Percentiles rank a stretch among this genome's conserved stretches.
Evolutionary conservation across 495 filamentous ascomycete species (phyloP).

Genomic region (Penicillium paradoxum): DNA sequence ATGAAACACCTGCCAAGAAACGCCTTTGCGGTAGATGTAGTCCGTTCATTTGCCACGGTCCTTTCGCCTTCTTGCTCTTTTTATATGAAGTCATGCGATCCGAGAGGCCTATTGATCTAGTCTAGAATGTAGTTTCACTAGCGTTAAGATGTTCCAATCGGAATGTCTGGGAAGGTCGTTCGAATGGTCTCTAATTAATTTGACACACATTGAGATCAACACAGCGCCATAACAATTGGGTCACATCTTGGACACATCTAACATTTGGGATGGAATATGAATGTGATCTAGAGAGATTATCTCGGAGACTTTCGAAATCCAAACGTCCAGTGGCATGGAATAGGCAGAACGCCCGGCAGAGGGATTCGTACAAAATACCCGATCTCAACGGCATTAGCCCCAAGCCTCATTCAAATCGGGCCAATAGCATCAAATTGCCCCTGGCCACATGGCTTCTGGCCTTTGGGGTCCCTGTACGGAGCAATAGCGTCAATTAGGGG

Average conservation of each 20-base stretch:
- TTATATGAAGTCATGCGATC: neutral
- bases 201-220: neutral
- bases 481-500: neutral
- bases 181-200: neutral
- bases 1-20: constrained; percentile 8
- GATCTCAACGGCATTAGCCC: neutral
- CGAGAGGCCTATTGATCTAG: neutral
- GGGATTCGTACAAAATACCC: constrained; percentile 4
- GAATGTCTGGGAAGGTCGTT: neutral
- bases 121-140: neutral
- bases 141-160: neutral
- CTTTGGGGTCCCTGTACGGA: neutral
- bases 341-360: neutral
- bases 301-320: neutral
- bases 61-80: neutral
- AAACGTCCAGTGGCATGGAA: neutral
- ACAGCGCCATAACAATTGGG: neutral
- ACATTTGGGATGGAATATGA: neutral
- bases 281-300: neutral
- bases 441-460: neutral
- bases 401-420: neutral
- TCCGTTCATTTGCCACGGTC: constrained; percentile 1
- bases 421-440: neutral
- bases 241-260: neutral
- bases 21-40: constrained; percentile 3